Evolutionary conservation across 2,329 filamentous ascomycete species (phyloP).

Genomic region (Myotisia sp.): DNA sequence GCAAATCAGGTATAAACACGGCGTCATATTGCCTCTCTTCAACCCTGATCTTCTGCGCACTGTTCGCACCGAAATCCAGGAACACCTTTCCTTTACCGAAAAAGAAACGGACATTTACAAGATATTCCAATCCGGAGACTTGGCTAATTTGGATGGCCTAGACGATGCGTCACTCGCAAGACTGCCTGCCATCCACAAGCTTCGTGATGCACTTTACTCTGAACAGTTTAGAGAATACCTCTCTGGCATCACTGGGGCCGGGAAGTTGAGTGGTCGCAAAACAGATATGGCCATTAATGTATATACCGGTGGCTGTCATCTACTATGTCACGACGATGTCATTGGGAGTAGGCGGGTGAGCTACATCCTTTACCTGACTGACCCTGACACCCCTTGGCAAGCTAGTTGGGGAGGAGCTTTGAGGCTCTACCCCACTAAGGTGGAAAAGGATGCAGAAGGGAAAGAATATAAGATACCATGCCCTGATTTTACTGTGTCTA

Average conservation of each 20-base stretch:
- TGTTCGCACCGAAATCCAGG: conserved; percentile 76
- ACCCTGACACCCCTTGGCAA: conserved; percentile 84
- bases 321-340: conserved; percentile 95
- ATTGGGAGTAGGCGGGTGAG: conserved; percentile 93
- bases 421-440: conserved; percentile 63
- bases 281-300: conserved; percentile 99
- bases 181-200: conserved; percentile 72
- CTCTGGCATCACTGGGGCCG: conserved; percentile 69
- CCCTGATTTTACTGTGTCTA: conserved; percentile 63
- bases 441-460: conserved; percentile 53
- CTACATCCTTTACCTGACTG: conserved; percentile 91
- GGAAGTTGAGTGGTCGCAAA: conserved; percentile 77
- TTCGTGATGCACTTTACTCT: conserved; percentile 94
- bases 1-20: conserved; percentile 63
- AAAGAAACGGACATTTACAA: conserved; percentile 99
- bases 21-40: conserved; percentile 71
- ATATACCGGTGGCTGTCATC: conserved; percentile 88
- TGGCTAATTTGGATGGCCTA: conserved; percentile 90
- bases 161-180: conserved; percentile 73
- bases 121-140: conserved; percentile 94
- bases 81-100: conserved; percentile 86
- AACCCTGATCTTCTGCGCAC: conserved; percentile 66
- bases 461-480: conserved; percentile 64
- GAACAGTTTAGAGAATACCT: conserved; percentile 78
- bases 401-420: conserved; percentile 84